A percentile compares a stretch with the other conserved stretches of the same genome.
Evolutionary conservation across 306 rosid genomes (phyloP).

Genomic region (Lathyrus aphaca): DNA sequence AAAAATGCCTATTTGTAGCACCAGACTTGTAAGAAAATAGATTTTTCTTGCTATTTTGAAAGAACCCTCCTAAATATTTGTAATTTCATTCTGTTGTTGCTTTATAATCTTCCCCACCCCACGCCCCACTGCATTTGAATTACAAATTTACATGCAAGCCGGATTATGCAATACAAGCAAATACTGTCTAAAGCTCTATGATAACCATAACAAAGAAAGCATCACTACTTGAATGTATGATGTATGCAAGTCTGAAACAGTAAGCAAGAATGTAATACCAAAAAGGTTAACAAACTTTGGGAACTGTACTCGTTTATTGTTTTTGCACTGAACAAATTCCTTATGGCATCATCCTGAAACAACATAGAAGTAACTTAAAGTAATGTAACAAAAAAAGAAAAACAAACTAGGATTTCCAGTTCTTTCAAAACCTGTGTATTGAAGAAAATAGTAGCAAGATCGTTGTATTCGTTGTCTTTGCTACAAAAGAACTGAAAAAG

Average conservation of each 20-base stretch:
- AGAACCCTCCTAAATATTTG: conserved; percentile 18
- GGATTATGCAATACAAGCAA: conserved; percentile 11
- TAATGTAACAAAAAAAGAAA: conserved; percentile 31
- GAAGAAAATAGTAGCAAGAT: conserved; percentile 97
- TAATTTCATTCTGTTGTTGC: conserved; percentile 18
- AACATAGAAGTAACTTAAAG: conserved; percentile 35
- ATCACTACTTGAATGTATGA: conserved; percentile 1
- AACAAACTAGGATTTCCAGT: conserved; percentile 23
- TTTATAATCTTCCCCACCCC: conserved; percentile 12
- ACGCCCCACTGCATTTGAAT: conserved; percentile 14
- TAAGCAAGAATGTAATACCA: conserved; percentile 65
- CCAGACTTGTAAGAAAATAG: conserved; percentile 9
- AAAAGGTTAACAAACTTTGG: conserved; percentile 87
- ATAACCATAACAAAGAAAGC: conserved; percentile 27
- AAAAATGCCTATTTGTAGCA: conserved; percentile 5
- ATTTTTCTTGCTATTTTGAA: conserved; percentile 17
- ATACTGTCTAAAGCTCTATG: conserved; percentile 13
- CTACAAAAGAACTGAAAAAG: conserved; percentile 81
- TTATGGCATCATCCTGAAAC: conserved; percentile 95
- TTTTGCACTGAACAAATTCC: conserved; percentile 98
- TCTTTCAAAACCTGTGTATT: conserved; percentile 78
- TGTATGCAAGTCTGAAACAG: conserved; percentile 16
- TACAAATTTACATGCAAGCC: conserved; percentile 14
- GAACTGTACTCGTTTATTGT: conserved; percentile 94
- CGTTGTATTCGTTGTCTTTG: conserved; percentile 91